Conservation (phyloP, 495 filamentous ascomycete species). For the Cetradonia linearis region DNA sequence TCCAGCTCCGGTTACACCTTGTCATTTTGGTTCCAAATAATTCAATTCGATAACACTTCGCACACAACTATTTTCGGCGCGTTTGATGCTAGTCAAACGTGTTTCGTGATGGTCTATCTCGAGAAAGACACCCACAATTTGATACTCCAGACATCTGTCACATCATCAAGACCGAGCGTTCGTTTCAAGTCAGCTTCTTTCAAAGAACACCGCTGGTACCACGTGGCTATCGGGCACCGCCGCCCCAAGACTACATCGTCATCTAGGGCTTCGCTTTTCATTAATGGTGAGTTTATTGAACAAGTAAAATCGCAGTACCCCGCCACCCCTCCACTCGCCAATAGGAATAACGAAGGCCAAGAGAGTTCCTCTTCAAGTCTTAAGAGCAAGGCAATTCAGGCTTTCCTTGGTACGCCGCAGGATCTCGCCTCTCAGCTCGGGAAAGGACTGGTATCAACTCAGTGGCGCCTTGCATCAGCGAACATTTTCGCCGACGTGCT, state of each 20-base stretch:
- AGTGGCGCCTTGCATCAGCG: conserved; percentile 81
- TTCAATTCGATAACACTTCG: conserved; percentile 69
- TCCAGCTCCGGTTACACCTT: conserved; percentile 77
- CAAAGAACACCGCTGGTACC: conserved; percentile 72
- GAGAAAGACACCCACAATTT: conserved; percentile 93
- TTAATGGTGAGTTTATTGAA: conserved; percentile 89
- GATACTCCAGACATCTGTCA: conserved; percentile 92
- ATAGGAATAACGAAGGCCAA: conserved; percentile 49
- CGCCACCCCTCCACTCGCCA: conserved; percentile 50
- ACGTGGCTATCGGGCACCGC: conserved; percentile 76
- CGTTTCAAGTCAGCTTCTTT: conserved; percentile 80
- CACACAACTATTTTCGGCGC: conserved; percentile 96
- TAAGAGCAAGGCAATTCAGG: conserved; percentile 63
- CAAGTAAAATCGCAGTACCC: conserved; percentile 86
- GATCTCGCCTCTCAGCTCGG: conserved; percentile 79
- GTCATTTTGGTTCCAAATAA: conserved; percentile 75
- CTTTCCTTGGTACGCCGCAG: conserved; percentile 87
- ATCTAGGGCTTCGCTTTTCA: conserved; percentile 78
- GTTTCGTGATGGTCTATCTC: conserved; percentile 87
- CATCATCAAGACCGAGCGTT: conserved; percentile 74
- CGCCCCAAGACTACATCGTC: conserved; percentile 62
- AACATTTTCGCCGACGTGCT: conserved; percentile 80
- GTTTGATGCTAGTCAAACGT: conserved; percentile 84
- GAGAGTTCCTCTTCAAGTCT: conserved; percentile 43
- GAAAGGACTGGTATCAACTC: conserved; percentile 59